These are phyloP conservation scores for Xerocomellus intermedius DNA, from an alignment of 768 basidiomycete species.

Conservation along the genomic window DNA sequence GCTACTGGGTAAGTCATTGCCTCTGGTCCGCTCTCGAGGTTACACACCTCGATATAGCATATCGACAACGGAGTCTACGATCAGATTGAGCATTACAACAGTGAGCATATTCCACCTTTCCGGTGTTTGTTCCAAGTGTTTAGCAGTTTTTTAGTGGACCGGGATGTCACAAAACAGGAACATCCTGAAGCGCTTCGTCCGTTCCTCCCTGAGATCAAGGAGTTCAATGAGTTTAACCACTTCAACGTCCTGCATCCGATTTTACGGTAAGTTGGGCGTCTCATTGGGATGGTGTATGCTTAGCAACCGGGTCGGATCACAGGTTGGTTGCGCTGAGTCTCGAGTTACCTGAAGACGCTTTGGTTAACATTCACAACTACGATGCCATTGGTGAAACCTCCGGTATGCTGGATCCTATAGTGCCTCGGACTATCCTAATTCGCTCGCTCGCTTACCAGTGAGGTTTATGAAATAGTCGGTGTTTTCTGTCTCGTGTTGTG, in stretches of 20 bases:
- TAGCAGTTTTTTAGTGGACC: constrained; percentile 41
- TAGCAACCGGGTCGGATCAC: neutral
- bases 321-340: constrained; percentile 53
- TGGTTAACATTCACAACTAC: constrained; percentile 47
- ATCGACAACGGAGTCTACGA: constrained; percentile 62
- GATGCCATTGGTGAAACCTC: constrained; percentile 42
- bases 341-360: constrained; percentile 52
- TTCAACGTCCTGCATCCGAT: constrained; percentile 49
- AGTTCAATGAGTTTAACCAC: constrained; percentile 51
- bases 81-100: constrained; percentile 64
- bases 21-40: neutral
- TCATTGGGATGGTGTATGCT: neutral
- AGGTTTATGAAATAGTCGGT: constrained; percentile 68
- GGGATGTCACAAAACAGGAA: constrained; percentile 42
- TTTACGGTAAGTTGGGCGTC: constrained; percentile 34
- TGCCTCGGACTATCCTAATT: neutral
- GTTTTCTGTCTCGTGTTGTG: neutral
- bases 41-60: constrained; percentile 37
- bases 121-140: neutral
- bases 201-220: constrained; percentile 51
- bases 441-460: constrained; percentile 34
- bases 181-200: constrained; percentile 53
- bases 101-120: constrained; percentile 33
- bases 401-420: constrained; percentile 26
- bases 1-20: constrained; percentile 42